Percentiles rank a stretch among this genome's conserved stretches.
These are phyloP conservation scores for Acarospora socialis DNA, from an alignment of 2,329 filamentous ascomycete genomes.

Conservation along the genomic window DNA sequence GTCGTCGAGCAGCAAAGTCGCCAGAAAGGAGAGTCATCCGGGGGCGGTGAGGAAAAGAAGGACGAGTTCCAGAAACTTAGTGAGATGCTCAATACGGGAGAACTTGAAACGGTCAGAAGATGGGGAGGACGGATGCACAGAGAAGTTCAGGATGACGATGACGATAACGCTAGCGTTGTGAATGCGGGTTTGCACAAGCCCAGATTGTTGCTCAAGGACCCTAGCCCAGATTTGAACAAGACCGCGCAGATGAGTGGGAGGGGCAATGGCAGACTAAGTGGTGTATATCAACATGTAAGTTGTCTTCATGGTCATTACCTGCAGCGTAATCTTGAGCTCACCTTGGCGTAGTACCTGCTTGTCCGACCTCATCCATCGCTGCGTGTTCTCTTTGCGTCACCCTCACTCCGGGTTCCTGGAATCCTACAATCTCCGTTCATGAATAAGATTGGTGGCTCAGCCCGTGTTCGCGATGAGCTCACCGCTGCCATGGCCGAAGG, in stretches of 20 bases:
- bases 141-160: constrained; percentile 35
- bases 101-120: constrained; percentile 49
- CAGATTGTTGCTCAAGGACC: constrained; percentile 35
- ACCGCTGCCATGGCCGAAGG: constrained; percentile 50
- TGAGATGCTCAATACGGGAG: constrained; percentile 55
- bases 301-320: too few species aligned
- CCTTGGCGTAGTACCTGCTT: constrained; percentile 23
- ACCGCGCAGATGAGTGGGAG: constrained; percentile 14
- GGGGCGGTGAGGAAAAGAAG: constrained; percentile 20
- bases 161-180: constrained; percentile 19
- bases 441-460: constrained; percentile 31
- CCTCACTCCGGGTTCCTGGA: constrained; percentile 51
- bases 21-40: constrained; percentile 18
- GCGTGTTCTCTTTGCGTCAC: constrained; percentile 54
- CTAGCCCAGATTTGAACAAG: constrained; percentile 19
- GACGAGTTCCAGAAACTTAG: constrained; percentile 52
- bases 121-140: constrained; percentile 51
- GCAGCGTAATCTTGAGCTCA: constrained; percentile 2
- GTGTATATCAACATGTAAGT: constrained; percentile 45
- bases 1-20: constrained; percentile 23
- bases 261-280: constrained; percentile 31
- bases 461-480: constrained; percentile 39
- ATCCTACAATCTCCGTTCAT: constrained; percentile 47
- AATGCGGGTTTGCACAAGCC: constrained; percentile 24
- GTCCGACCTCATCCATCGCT: constrained; percentile 49